These are phyloP conservation scores for Thermomucor indicae-seudaticae DNA, from an alignment of 371 early-diverging fungal species.

Conservation along the genomic window DNA sequence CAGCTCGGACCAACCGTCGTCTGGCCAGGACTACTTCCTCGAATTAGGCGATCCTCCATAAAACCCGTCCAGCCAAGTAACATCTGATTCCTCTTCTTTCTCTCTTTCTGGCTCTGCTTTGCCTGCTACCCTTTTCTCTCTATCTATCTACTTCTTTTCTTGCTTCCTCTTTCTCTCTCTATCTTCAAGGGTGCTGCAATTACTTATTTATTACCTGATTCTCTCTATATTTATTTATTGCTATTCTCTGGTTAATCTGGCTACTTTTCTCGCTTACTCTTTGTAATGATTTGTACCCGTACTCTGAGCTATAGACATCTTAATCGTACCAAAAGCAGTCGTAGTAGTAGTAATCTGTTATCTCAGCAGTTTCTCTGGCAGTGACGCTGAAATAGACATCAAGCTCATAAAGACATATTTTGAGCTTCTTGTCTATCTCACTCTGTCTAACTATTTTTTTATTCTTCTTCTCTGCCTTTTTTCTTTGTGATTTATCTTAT, in stretches of 20 bases:
- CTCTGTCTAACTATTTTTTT: neutral
- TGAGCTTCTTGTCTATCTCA: neutral
- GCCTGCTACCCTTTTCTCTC: too few relatives aligned
- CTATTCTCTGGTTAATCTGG: neutral
- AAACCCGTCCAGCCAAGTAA: too few relatives aligned
- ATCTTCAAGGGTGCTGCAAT: too few relatives aligned
- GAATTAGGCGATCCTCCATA: too few relatives aligned
- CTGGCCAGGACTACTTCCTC: too few relatives aligned
- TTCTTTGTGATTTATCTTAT: too few relatives aligned
- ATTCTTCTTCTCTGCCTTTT: neutral
- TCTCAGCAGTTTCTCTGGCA: conserved; percentile 1
- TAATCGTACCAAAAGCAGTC: neutral
- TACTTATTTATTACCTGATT: too few relatives aligned
- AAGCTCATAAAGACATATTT: neutral
- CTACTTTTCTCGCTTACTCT: neutral
- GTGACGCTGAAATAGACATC: neutral
- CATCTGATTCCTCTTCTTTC: too few relatives aligned
- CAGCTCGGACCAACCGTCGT: too few relatives aligned
- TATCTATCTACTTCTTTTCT: neutral
- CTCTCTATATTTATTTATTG: too few relatives aligned
- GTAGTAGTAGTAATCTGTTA: neutral
- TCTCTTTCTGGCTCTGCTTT: too few relatives aligned
- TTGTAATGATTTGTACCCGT: conserved; percentile 3
- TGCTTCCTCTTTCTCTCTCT: neutral
- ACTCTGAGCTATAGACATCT: neutral